A percentile compares a stretch with the other conserved stretches of the same genome.
Evolutionary conservation across 768 basidiomycete genomes (phyloP).

Genomic region (Mycena pura): DNA sequence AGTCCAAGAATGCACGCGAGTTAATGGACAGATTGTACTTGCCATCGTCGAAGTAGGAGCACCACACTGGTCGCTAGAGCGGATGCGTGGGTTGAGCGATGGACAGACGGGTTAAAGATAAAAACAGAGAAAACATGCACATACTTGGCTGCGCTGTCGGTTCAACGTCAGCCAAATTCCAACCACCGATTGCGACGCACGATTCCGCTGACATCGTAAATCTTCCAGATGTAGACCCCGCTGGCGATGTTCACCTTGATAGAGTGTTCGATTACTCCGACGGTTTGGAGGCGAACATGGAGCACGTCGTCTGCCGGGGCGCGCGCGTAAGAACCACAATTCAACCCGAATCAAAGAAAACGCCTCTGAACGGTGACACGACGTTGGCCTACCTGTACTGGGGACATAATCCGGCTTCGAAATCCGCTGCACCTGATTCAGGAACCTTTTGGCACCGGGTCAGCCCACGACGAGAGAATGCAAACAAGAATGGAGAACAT

Average conservation of each 20-base stretch:
- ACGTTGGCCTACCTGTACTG: conserved; percentile 76
- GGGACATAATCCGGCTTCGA: conserved; percentile 74
- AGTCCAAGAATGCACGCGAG: not conserved
- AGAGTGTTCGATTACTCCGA: conserved; percentile 79
- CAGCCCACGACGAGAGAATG: conserved; percentile 7
- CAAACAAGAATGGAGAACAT: conserved; percentile 15
- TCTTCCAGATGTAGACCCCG: conserved; percentile 72
- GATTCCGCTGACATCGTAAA: conserved; percentile 87
- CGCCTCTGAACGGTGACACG: too few relatives aligned
- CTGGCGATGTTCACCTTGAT: conserved; percentile 73
- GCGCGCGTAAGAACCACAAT: conserved; percentile 1
- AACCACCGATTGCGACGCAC: conserved; percentile 49
- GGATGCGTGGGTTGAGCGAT: too few relatives aligned
- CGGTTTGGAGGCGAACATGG: conserved; percentile 79
- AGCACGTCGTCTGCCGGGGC: conserved; percentile 74
- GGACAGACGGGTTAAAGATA: too few relatives aligned
- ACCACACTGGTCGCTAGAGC: conserved; percentile 82
- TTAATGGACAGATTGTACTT: conserved; percentile 28
- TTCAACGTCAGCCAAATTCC: conserved; percentile 7
- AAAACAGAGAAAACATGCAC: too few relatives aligned
- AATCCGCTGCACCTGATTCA: conserved; percentile 70
- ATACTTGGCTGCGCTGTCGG: conserved; percentile 65
- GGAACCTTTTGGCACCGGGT: conserved; percentile 61
- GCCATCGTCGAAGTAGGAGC: conserved; percentile 88
- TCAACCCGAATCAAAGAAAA: not conserved